These are phyloP conservation scores for Debaryomycetaceae sp. DNA, from an alignment of 1,139 yeast species.

Conservation along the genomic window DNA sequence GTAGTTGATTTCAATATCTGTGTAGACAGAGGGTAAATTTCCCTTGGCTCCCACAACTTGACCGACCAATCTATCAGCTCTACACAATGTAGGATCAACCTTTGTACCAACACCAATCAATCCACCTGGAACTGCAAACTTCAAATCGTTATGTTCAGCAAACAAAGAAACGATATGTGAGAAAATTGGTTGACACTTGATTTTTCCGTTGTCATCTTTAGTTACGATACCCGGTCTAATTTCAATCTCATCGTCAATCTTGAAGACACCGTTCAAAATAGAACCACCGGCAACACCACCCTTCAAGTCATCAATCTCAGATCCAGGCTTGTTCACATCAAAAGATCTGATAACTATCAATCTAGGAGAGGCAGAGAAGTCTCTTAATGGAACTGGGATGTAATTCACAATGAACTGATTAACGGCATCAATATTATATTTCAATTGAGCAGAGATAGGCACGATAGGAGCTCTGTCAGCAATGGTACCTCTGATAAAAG, in stretches of 20 bases:
- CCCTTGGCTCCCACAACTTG: conserved; percentile 99
- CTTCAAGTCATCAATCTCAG: conserved; percentile 93
- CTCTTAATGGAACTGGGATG: conserved; percentile 95
- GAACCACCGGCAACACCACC: conserved; percentile 99
- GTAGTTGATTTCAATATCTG: conserved; percentile 96
- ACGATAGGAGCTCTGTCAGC: conserved; percentile 99
- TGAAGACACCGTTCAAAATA: conserved; percentile 93
- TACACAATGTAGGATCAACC: conserved; percentile 97
- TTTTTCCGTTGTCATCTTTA: conserved; percentile 87
- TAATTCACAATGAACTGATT: conserved; percentile 93
- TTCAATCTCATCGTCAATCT: conserved; percentile 96
- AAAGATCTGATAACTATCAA: conserved; percentile 97
- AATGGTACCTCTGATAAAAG: conserved; percentile 93
- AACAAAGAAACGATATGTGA: conserved; percentile 90
- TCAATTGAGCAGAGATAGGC: conserved; percentile 98
- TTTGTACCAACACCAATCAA: conserved; percentile 99
- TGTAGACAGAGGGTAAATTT: conserved; percentile 89
- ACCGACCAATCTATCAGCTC: conserved; percentile 99
- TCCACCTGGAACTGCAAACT: conserved; percentile 99
- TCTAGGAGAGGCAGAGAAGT: conserved; percentile 89
- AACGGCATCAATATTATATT: conserved; percentile 97
- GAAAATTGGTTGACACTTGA: conserved; percentile 94
- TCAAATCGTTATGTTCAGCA: conserved; percentile 96
- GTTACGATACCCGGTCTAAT: conserved; percentile 98
- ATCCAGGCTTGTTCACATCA: conserved; percentile 98